Evolutionary conservation across 2,329 filamentous ascomycete species (phyloP), one percentile per base, ranked within the genome.

Genomic region (Ophiostoma perfectum): DNA sequence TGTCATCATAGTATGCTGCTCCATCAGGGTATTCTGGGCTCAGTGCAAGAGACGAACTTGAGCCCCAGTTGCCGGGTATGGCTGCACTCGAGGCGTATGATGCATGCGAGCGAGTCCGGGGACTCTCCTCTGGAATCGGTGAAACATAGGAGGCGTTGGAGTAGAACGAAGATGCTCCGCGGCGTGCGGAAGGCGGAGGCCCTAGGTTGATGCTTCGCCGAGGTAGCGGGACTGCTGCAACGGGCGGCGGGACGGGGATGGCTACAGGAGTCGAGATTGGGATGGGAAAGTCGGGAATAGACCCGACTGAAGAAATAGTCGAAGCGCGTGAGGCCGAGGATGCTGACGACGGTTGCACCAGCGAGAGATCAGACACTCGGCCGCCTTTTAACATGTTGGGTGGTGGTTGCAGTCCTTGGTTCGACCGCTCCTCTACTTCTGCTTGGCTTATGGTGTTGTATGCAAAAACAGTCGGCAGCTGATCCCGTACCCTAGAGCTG

Each of bases 1-100:
- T 80, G 45, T 84, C 83, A 65, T 84, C 83, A 70, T 82, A 83
- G 27, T 66, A 70, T 1, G 69, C 64, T 71, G 81, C 81, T 12
- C 79, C 78, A n/a, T 83, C 82, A n/a, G 75, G 69, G 74, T 83
- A 78, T 63, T 38, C 5, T 8, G 82, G 77, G 75, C 81, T 84
- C 44, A 75, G 75, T 12, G 76, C 76, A 2, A 81, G 80, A 0
- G 83, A 84, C 1, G 78, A 69, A 1, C 41, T 75, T 4, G 81
- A 84, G 4, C 81, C 85, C 85, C 89, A 92, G 72, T 81, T 87
- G 27, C 87, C 85, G 0, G 90, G 90, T 75, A 92, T 90, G 0
- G 86, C 89, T 47, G 87, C 85, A 72, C 89, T 92, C 2, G 90
- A 92, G 36, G 86, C 90, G 74, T 86, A 89, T 0, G 90, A 92